Evolutionary conservation across 768 basidiomycete genomes (phyloP).

Genomic region (Botryobasidium botryosum): DNA sequence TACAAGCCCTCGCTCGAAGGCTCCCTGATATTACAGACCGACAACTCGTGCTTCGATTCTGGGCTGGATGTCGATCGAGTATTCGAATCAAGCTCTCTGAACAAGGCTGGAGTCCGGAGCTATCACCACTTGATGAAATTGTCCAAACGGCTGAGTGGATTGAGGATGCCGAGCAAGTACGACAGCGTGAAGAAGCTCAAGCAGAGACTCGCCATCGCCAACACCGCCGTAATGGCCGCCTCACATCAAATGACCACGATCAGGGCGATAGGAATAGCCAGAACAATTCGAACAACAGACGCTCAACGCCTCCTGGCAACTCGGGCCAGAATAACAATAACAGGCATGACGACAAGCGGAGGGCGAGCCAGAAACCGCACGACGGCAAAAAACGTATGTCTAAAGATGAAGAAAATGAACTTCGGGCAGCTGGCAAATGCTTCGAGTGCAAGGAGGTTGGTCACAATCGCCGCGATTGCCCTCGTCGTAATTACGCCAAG

Average conservation of each 20-base stretch:
- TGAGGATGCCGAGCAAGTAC: too few species aligned
- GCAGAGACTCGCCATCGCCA: neutral
- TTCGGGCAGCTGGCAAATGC: conserved; percentile 1
- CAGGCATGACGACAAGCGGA: neutral
- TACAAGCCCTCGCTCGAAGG: too few species aligned
- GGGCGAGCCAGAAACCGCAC: too few species aligned
- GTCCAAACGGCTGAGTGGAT: conserved; percentile 6
- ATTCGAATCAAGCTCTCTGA: neutral
- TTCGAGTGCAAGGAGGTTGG: neutral
- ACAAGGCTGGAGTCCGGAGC: too few species aligned
- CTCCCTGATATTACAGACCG: too few species aligned
- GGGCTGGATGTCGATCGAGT: neutral
- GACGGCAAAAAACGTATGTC: too few species aligned
- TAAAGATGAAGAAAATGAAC: too few species aligned
- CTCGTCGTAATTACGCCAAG: neutral
- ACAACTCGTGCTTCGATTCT: conserved; percentile 4
- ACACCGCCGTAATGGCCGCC: neutral
- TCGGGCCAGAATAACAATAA: neutral
- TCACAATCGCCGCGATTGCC: neutral
- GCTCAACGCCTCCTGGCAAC: neutral
- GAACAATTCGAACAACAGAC: too few species aligned
- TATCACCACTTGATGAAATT: neutral
- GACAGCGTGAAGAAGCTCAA: too few species aligned
- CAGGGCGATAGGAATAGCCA: neutral
- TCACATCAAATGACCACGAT: neutral